These are phyloP conservation scores for Urochloa ruziziensis DNA, from an alignment of 176 grass and related monocot species.

Conservation along the genomic window DNA sequence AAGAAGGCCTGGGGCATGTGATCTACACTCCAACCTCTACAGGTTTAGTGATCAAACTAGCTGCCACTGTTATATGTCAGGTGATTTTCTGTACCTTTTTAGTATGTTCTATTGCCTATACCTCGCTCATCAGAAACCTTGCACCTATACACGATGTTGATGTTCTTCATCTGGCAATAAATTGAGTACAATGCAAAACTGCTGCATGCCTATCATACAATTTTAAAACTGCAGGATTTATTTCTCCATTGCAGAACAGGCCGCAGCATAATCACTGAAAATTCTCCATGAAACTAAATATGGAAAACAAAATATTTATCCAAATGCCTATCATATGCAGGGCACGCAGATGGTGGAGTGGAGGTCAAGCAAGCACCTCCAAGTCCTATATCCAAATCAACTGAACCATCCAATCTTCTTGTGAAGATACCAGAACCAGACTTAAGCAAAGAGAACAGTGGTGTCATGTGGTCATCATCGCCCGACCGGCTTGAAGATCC, in stretches of 20 bases:
- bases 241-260: conserved; percentile 3
- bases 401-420: conserved; percentile 49
- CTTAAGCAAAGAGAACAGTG: conserved; percentile 50
- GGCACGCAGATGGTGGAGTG: conserved; percentile 35
- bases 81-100: conserved; percentile 34
- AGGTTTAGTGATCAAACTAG: conserved; percentile 57
- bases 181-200: background rate
- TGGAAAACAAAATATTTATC: conserved; percentile 6
- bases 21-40: conserved; percentile 68
- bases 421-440: conserved; percentile 51
- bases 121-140: background rate
- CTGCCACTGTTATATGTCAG: conserved; percentile 55
- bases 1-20: conserved; percentile 50
- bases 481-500: conserved; percentile 73
- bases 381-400: conserved; percentile 43
- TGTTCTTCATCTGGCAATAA: background rate
- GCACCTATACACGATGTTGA: background rate
- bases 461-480: conserved; percentile 64
- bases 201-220: background rate
- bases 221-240: background rate
- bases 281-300: background rate
- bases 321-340: conserved; percentile 32
- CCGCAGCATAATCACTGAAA: background rate
- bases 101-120: conserved; percentile 7
- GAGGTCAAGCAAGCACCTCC: conserved; percentile 44